These are phyloP conservation scores for Ophiostoma sp. DNA, from an alignment of 2,329 filamentous ascomycete species.

Conservation along the genomic window DNA sequence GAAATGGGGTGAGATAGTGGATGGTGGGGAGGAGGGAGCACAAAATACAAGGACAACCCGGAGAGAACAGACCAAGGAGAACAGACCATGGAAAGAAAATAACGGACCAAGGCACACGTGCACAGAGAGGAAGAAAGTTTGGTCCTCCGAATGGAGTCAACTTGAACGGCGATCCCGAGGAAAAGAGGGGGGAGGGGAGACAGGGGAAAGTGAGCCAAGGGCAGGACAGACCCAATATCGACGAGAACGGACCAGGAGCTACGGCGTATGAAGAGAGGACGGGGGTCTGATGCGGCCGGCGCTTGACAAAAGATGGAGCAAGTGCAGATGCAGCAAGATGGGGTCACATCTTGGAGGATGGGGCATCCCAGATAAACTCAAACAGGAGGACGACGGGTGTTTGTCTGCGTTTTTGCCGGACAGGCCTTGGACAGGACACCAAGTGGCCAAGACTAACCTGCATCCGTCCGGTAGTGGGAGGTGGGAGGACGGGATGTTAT, in stretches of 20 bases:
- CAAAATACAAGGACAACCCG: neutral
- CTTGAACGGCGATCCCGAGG: constrained; percentile 22
- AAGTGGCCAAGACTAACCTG: neutral
- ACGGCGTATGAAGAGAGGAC: neutral
- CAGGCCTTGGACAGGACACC: neutral
- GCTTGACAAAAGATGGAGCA: neutral
- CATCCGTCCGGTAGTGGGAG: neutral
- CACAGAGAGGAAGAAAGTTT: neutral
- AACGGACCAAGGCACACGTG: neutral
- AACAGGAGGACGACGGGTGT: neutral
- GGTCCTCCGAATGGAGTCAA: neutral
- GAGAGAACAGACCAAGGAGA: neutral
- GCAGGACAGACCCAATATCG: neutral
- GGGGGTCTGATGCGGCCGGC: neutral
- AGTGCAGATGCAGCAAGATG: neutral
- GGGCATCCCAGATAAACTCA: constrained; percentile 9
- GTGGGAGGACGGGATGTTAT: neutral
- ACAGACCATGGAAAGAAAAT: neutral
- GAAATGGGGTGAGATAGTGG: neutral
- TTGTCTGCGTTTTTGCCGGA: neutral
- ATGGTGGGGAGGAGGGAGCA: neutral
- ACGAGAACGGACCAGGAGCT: neutral
- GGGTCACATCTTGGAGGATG: neutral
- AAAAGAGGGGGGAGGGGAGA: neutral
- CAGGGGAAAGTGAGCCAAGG: neutral